Evolutionary conservation across 495 filamentous ascomycete species (phyloP).

Genomic region (Penicilliopsis zonata): DNA sequence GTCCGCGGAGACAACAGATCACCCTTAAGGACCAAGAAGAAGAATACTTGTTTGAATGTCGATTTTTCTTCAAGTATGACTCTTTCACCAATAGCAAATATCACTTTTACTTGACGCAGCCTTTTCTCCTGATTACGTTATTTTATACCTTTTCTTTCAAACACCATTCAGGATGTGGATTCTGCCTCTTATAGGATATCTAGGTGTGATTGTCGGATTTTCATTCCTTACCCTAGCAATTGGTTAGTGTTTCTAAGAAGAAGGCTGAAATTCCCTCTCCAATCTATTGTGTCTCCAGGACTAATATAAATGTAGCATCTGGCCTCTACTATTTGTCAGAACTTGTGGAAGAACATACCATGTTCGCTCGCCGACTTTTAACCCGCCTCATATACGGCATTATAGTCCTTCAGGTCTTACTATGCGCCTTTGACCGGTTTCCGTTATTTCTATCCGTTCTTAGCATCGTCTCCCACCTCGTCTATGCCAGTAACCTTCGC

Average conservation of each 20-base stretch:
- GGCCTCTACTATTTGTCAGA: slow-evolving; percentile 98
- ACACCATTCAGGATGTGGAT: slow-evolving; percentile 62
- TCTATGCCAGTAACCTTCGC: slow-evolving; percentile 84
- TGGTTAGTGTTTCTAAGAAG: slow-evolving; percentile 39
- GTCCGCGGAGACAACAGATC: too few relatives aligned
- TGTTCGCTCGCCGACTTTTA: slow-evolving; percentile 75
- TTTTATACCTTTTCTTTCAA: too few relatives aligned
- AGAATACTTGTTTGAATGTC: too few relatives aligned
- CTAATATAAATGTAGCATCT: slow-evolving; percentile 48
- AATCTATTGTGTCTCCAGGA: slow-evolving; percentile 1
- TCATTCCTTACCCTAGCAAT: slow-evolving; percentile 87
- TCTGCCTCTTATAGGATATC: slow-evolving; percentile 76
- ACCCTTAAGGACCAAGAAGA: too few relatives aligned
- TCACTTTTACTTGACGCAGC: too few relatives aligned
- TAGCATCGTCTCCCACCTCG: slow-evolving; percentile 67
- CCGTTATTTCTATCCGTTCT: slow-evolving; percentile 61
- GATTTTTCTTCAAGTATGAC: too few relatives aligned
- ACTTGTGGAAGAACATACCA: slow-evolving; percentile 94
- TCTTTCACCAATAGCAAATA: too few relatives aligned
- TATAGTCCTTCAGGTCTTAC: slow-evolving; percentile 60
- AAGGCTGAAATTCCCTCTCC: background rate
- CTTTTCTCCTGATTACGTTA: too few relatives aligned
- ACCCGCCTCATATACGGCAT: slow-evolving; percentile 76
- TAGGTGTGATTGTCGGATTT: slow-evolving; percentile 81
- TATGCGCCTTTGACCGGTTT: slow-evolving; percentile 74